Conservation (phyloP, 805 yeast species). For the Phaffomyces opuntiae region DNA sequence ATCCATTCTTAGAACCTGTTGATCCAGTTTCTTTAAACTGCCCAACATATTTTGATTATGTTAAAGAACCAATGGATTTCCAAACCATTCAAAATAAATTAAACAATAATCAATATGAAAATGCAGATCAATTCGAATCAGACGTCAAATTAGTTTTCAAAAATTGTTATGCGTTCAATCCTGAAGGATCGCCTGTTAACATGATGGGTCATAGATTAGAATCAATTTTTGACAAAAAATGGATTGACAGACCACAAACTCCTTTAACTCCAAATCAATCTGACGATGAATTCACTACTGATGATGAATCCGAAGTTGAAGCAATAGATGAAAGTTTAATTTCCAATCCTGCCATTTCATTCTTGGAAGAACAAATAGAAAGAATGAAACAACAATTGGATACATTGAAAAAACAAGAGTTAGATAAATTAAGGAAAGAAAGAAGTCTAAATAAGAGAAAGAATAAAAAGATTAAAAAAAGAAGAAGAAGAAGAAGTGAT, state of each 20-base stretch:
- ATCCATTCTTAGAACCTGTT: conserved; percentile 89
- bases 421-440: conserved; percentile 59
- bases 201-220: conserved; percentile 92
- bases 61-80: conserved; percentile 93
- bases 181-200: conserved; percentile 95
- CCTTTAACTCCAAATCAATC: conserved; percentile 29
- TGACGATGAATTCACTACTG: conserved; percentile 29
- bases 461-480: conserved; percentile 29
- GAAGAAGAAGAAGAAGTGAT: conserved; percentile 24
- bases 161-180: conserved; percentile 89
- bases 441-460: conserved; percentile 36
- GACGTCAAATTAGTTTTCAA: conserved; percentile 80
- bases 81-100: conserved; percentile 76
- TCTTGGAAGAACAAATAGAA: conserved; percentile 77
- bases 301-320: conserved; percentile 45
- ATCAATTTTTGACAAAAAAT: conserved; percentile 74
- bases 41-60: conserved; percentile 81
- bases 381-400: conserved; percentile 82
- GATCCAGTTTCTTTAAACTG: conserved; percentile 92
- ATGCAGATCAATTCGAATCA: conserved; percentile 77
- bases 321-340: conserved; percentile 56
- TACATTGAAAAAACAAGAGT: conserved; percentile 71
- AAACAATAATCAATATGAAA: conserved; percentile 80
- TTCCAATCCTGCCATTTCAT: conserved; percentile 84
- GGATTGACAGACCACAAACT: conserved; percentile 80